These are phyloP conservation scores for Ensete glaucum DNA, from an alignment of 176 grass and related monocot genomes.

Conservation along the genomic window DNA sequence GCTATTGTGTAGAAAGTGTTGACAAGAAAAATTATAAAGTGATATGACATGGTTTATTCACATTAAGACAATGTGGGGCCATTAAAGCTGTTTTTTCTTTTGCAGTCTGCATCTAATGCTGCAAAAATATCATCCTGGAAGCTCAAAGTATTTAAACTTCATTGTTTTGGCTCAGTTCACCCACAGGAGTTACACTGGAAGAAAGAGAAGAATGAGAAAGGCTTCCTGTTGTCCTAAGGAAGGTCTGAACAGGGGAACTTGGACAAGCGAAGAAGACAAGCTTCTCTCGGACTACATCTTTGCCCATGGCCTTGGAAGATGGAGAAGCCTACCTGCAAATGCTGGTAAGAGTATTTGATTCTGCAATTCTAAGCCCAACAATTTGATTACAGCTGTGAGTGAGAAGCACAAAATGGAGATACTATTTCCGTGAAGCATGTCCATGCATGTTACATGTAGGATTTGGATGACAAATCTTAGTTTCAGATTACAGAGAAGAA, in stretches of 20 bases:
- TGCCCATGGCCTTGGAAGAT: slow-evolving; percentile 25
- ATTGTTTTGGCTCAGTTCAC: not conserved
- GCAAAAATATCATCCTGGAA: not conserved
- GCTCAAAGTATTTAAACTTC: slow-evolving; percentile 2
- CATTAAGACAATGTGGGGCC: not conserved
- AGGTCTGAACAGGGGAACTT: slow-evolving; percentile 35
- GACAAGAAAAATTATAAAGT: not conserved
- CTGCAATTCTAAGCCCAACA: not conserved
- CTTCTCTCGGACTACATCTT: slow-evolving; percentile 35
- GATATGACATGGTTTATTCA: not conserved
- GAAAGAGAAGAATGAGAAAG: slow-evolving; percentile 23
- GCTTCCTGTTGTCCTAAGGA: slow-evolving; percentile 7
- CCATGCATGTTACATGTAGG: too few relatives aligned
- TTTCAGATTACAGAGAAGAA: too few relatives aligned
- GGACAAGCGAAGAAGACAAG: slow-evolving; percentile 42
- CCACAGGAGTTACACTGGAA: not conserved
- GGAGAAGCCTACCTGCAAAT: slow-evolving; percentile 33
- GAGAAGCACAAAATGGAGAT: not conserved
- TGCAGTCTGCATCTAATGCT: slow-evolving; percentile 7
- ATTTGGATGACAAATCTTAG: too few relatives aligned
- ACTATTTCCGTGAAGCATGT: not conserved
- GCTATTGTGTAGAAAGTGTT: not conserved
- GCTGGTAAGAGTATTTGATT: slow-evolving; percentile 24
- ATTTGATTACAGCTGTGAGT: not conserved
- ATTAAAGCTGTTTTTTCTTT: not conserved